Percentiles rank a stretch among this genome's conserved stretches.
Conservation (phyloP, 2,329 filamentous ascomycete genomes). For the Helotiales sp. region DNA sequence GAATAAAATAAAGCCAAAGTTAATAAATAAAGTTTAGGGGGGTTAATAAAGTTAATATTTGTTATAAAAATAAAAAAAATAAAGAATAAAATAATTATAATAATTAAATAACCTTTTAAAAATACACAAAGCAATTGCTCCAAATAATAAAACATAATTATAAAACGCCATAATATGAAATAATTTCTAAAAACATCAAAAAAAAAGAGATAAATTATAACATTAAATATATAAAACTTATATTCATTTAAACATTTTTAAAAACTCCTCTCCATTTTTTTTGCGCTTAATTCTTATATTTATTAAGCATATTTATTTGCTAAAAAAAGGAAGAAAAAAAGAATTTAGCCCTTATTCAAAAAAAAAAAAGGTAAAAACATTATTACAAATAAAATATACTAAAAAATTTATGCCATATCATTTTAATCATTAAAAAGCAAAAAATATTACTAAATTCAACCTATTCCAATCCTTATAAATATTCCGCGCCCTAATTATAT, state of each 20-base stretch:
- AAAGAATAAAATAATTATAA: neutral
- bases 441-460: constrained; percentile 14
- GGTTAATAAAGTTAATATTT: neutral
- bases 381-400: neutral
- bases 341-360: neutral
- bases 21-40: neutral
- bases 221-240: neutral
- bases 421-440: constrained; percentile 13
- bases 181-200: neutral
- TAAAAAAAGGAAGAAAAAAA: neutral
- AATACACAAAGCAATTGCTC: neutral
- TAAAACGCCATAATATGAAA: neutral
- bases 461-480: constrained; percentile 20
- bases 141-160: neutral
- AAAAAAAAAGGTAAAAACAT: neutral
- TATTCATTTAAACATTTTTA: neutral
- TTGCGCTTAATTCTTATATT: neutral
- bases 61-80: neutral
- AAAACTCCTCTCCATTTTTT: neutral
- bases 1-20: too few relatives aligned
- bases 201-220: neutral
- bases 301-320: neutral
- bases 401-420: neutral
- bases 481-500: neutral
- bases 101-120: neutral